A percentile compares a stretch with the other conserved stretches of the same genome.
phyloP scores from a whole-genome alignment of 805 yeast genomes.

The Grigorovia yakushimaensis region DNA sequence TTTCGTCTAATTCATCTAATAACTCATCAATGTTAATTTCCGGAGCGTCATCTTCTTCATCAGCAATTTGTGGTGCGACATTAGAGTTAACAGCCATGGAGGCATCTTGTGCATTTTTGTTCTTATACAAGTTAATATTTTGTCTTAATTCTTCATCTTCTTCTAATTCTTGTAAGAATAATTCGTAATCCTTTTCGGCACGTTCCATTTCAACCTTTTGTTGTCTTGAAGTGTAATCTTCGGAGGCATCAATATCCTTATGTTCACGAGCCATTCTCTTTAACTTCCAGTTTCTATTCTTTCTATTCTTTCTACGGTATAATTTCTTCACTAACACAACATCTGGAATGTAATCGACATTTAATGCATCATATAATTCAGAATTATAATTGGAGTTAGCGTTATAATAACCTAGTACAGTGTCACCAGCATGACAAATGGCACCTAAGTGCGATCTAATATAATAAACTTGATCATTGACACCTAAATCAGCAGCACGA shows the following conservation, averaged over 20 bases:
- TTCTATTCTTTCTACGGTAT: conserved; percentile 70
- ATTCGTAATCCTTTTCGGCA: conserved; percentile 90
- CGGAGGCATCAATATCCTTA: conserved; percentile 72
- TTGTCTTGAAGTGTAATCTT: conserved; percentile 49
- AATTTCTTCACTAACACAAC: conserved; percentile 82
- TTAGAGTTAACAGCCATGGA: conserved; percentile 2
- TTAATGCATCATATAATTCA: conserved; percentile 66
- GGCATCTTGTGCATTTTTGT: conserved; percentile 21
- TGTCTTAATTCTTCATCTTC: conserved; percentile 93
- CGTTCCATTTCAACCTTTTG: conserved; percentile 83
- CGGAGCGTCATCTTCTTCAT: conserved; percentile 77
- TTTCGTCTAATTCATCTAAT: conserved; percentile 87
- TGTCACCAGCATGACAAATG: conserved; percentile 92
- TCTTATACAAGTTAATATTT: conserved; percentile 80
- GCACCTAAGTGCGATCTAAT: conserved; percentile 91
- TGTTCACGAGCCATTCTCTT: conserved; percentile 98
- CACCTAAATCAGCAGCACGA: conserved; percentile 81
- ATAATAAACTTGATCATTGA: conserved; percentile 71
- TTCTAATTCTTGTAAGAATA: conserved; percentile 93
- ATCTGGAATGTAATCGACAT: conserved; percentile 62
- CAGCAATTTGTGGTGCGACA: conserved; percentile 33
- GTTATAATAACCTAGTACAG: conserved; percentile 83
- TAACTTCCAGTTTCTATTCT: conserved; percentile 78
- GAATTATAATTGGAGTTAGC: conserved; percentile 82
- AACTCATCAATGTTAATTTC: conserved; percentile 84